These are phyloP conservation scores for Bipolaris zeicola DNA, from an alignment of 2,329 filamentous ascomycete species.

Conservation along the genomic window DNA sequence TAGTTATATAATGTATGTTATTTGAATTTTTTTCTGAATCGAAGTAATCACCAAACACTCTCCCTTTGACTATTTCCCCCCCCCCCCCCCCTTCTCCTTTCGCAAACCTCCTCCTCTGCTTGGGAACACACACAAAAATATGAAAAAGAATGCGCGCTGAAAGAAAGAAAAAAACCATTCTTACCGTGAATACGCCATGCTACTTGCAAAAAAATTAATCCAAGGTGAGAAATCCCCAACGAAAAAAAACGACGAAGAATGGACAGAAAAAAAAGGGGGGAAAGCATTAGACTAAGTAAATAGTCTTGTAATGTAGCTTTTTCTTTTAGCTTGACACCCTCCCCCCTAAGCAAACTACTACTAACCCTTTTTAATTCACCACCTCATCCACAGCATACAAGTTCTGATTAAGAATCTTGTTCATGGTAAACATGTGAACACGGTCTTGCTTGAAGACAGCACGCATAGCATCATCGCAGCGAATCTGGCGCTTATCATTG, in stretches of 20 bases:
- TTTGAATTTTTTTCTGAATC: no score
- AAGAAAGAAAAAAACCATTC: neutral
- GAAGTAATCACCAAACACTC: no score
- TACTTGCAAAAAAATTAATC: neutral
- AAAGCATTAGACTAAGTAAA: neutral
- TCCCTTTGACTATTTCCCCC: no score
- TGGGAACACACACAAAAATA: neutral
- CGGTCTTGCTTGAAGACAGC: conserved; percentile 89
- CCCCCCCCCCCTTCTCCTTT: no score
- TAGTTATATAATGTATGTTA: no score
- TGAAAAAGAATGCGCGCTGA: neutral
- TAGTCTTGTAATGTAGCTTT: neutral
- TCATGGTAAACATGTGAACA: conserved; percentile 99
- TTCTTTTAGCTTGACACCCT: no score
- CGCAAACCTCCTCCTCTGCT: neutral
- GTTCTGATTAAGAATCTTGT: conserved; percentile 90
- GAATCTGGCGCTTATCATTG: conserved; percentile 86
- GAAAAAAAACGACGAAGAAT: neutral
- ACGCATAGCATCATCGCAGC: conserved; percentile 89
- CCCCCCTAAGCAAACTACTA: neutral
- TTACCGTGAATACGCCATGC: neutral
- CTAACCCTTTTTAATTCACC: neutral
- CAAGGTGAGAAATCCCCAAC: no score
- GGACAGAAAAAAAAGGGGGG: neutral
- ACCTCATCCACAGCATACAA: conserved; percentile 81